Conservation (phyloP, 2,329 filamentous ascomycete species). For the Zasmidium angulare region DNA sequence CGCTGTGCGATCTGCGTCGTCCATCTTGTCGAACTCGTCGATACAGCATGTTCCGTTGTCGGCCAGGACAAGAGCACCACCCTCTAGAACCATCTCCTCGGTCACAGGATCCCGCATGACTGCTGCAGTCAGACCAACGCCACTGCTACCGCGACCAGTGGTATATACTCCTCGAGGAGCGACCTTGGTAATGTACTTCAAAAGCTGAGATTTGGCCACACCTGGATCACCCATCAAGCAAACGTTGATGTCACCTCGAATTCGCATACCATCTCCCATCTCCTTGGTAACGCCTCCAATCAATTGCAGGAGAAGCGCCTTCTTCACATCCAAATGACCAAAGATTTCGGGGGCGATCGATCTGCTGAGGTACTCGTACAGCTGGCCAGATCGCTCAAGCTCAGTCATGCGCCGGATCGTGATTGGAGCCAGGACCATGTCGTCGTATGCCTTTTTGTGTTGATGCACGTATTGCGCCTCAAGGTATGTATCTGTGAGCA, state of each 20-base stretch:
- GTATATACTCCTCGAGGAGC: constrained; percentile 89
- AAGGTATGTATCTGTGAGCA: constrained; percentile 95
- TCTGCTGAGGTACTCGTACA: constrained; percentile 92
- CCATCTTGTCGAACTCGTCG: constrained; percentile 88
- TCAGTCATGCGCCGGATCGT: constrained; percentile 82
- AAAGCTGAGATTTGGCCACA: constrained; percentile 97
- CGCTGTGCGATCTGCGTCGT: constrained; percentile 76
- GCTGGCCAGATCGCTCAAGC: constrained; percentile 79
- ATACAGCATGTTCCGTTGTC: constrained; percentile 86
- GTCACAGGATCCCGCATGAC: constrained; percentile 83
- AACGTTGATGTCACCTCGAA: constrained; percentile 97
- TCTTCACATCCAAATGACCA: constrained; percentile 96
- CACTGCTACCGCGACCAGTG: constrained; percentile 75
- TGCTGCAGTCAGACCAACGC: constrained; percentile 77
- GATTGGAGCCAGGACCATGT: constrained; percentile 78
- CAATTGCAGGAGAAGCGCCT: constrained; percentile 88
- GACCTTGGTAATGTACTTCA: constrained; percentile 98
- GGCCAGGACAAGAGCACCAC: constrained; percentile 74
- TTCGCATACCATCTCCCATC: constrained; percentile 97
- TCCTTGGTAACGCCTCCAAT: constrained; percentile 96
- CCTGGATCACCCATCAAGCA: constrained; percentile 99
- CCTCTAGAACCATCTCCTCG: constrained; percentile 81
- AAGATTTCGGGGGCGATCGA: constrained; percentile 98
- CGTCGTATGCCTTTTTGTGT: constrained; percentile 97
- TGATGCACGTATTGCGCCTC: constrained; percentile 92